Evolutionary conservation across 2,329 filamentous ascomycete species (phyloP), one percentile per base, ranked within the genome.

Genomic region (Tolypocladium album): DNA sequence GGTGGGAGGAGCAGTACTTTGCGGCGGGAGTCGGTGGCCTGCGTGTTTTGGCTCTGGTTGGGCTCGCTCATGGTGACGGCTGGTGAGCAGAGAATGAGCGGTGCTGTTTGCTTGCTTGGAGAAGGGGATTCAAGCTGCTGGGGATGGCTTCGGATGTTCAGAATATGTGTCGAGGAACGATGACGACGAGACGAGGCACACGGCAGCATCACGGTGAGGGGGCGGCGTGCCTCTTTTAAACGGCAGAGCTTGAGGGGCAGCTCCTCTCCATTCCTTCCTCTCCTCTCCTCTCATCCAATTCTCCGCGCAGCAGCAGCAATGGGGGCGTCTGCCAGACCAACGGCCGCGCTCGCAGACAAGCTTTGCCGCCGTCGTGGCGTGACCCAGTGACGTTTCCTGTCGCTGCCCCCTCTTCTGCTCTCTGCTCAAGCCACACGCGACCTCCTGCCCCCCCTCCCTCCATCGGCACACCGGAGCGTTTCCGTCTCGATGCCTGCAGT

Each of bases 11-110:
- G 17, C 47, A 62, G 43, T 65, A 74, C 72, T 53, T 70, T 63
- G 59, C 72, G 71, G 40, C 72, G 72, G 47, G 65, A 15, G 50
- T 64, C 60, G 36, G 66, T 60, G 36, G 60, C 62, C 57, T 39
- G 61, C 60, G 64, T 60, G 63, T 61, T 38, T 56, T 59, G 58
- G 61, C 60, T 59, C 59, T 69, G 68, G 38, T 61, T 68, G 58
- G 66, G 61, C 59, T 72, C 68, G 59, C 67, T 65, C 71, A 72
- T 72, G 63, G 38, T 70, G 63, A 47, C 52, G 55, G 55, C 38
- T 58, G 47, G 27, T n/a, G 47, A 7, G 22, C 12, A 47, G 22
- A 27, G 13, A 36, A 38, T 31, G 2, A 24, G 22, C 20, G 13
- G n/a, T 60, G 55, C 22, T 38, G 20, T 38, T 31, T 61, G 39